phyloP scores from a whole-genome alignment of 2,329 filamentous ascomycete species.

The Cercospora canescens region DNA sequence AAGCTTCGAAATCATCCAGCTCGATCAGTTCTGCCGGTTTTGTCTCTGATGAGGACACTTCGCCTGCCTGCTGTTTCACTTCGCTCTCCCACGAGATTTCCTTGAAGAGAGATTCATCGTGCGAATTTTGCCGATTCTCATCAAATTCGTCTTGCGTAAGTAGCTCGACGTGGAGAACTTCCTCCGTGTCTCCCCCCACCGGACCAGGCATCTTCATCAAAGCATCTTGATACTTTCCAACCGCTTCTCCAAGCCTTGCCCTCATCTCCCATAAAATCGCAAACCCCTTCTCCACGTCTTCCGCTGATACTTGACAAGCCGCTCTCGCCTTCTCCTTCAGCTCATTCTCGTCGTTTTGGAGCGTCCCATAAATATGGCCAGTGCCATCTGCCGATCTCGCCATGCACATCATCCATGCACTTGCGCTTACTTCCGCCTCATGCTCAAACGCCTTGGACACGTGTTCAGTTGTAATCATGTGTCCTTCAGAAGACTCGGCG shows the following conservation, averaged over 20 bases:
- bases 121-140: too few species aligned
- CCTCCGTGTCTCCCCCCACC: too few species aligned
- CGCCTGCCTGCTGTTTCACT: too few species aligned
- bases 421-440: slow-evolving; percentile 11
- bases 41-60: too few species aligned
- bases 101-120: too few species aligned
- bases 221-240: slow-evolving; percentile 14
- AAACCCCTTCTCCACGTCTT: slow-evolving; percentile 19
- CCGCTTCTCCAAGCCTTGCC: slow-evolving; percentile 7
- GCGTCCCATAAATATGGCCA: not conserved
- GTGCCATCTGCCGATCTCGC: not conserved
- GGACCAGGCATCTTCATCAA: slow-evolving; percentile 6
- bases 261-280: slow-evolving; percentile 17
- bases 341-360: not conserved
- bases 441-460: slow-evolving; percentile 12
- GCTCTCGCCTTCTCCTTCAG: not conserved
- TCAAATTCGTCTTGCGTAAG: too few species aligned
- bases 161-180: too few species aligned
- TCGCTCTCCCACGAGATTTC: too few species aligned
- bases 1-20: too few species aligned
- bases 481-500: not conserved
- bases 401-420: slow-evolving; percentile 2
- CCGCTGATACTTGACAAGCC: slow-evolving; percentile 5
- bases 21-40: too few species aligned
- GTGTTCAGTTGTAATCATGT: slow-evolving; percentile 6